Percentiles rank a stretch among this genome's conserved stretches.
Evolutionary conservation across 257 asterid genomes (phyloP).

Genomic region (Scutellaria barbata): DNA sequence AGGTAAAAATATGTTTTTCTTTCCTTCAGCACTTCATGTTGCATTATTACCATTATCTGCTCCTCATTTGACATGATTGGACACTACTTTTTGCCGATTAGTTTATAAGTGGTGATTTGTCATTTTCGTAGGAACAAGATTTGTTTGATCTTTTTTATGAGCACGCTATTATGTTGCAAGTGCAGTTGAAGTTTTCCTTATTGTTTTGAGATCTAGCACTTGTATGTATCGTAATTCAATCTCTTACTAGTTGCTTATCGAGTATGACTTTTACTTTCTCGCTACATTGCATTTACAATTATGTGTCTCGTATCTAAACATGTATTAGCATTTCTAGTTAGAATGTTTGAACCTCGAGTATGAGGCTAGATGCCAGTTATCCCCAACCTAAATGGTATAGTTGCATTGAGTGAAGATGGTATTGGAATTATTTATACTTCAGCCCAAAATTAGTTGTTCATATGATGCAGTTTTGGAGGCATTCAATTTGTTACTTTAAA

Average conservation of each 20-base stretch:
- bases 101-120: constrained; percentile 1
- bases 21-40: constrained; percentile 20
- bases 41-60: constrained; percentile 14
- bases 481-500: background rate
- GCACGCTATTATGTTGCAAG: background rate
- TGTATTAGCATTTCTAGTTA: background rate
- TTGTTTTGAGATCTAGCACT: background rate
- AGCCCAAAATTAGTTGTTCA: background rate
- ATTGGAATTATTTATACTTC: background rate
- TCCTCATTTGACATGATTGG: background rate
- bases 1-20: constrained; percentile 44
- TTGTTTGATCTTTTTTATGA: constrained; percentile 7
- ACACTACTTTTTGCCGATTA: constrained; percentile 2
- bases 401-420: background rate
- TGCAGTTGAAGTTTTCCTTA: background rate
- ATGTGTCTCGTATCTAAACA: background rate
- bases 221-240: background rate
- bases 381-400: background rate
- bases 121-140: background rate
- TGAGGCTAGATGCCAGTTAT: background rate
- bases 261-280: background rate
- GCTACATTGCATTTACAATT: background rate
- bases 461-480: background rate
- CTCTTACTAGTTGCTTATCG: too few species aligned
- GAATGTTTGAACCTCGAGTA: background rate